Conservation (phyloP, 108 stramenopile species). For the Skeletonema tropicum region DNA sequence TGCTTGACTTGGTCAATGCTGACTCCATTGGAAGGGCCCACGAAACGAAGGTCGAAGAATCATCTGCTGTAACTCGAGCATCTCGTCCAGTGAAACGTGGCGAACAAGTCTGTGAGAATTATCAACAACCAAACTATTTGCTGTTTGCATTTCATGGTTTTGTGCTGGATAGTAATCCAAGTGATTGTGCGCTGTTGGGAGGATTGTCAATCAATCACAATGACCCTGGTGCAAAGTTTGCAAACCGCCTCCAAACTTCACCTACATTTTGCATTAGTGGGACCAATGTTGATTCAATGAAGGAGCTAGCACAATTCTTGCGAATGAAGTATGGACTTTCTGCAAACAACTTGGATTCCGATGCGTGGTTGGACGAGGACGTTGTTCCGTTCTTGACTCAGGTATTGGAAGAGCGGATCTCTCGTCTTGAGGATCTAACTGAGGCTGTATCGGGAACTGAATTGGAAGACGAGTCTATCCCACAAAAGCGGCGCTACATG, state of each 20-base stretch:
- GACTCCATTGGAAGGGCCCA: constrained; percentile 22
- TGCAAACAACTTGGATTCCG: constrained; percentile 1
- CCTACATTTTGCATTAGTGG: constrained; percentile 43
- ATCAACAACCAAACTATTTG: constrained; percentile 78
- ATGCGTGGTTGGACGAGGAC: background rate
- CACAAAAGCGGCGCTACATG: background rate
- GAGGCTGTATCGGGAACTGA: background rate
- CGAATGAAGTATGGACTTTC: constrained; percentile 21
- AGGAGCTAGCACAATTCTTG: constrained; percentile 28
- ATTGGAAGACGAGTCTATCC: background rate
- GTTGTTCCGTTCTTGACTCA: constrained; percentile 30
- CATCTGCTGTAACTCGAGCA: constrained; percentile 58
- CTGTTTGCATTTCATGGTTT: constrained; percentile 81
- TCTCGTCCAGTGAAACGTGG: constrained; percentile 51
- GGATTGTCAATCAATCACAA: constrained; percentile 20
- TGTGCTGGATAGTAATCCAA: constrained; percentile 48
- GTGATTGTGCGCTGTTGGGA: constrained; percentile 58
- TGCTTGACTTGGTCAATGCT: constrained; percentile 80
- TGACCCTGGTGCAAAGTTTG: constrained; percentile 30
- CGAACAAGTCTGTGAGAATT: constrained; percentile 75
- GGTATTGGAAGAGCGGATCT: constrained; percentile 21
- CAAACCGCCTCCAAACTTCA: constrained; percentile 11
- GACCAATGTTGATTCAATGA: constrained; percentile 9
- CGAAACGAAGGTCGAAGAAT: constrained; percentile 29
- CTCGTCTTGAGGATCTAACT: constrained; percentile 26